A percentile compares a stretch with the other conserved stretches of the same genome.
Conservation (phyloP, 169 alveolate genomes). For the Plasmodium knowlesi region DNA sequence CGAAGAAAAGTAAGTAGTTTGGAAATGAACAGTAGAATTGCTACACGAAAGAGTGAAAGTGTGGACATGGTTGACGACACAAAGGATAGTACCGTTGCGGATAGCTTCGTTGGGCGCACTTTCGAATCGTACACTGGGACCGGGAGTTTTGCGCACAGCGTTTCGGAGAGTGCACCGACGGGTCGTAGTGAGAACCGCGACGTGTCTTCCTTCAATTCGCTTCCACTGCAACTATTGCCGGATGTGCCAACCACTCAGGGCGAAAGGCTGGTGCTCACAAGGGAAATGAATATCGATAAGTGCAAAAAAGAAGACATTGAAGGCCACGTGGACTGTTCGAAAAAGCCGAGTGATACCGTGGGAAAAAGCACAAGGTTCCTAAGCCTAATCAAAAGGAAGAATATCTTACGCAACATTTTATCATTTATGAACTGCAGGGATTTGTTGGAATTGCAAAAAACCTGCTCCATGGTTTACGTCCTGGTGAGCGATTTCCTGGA, state of each 20-base stretch:
- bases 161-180: neutral
- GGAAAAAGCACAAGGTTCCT: neutral
- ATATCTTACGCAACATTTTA: constrained; percentile 51
- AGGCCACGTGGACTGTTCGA: neutral
- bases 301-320: neutral
- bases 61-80: neutral
- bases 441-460: constrained; percentile 43
- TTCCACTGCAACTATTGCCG: neutral
- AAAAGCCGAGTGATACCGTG: neutral
- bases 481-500: constrained; percentile 62
- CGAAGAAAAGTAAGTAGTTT: neutral
- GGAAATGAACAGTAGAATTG: neutral
- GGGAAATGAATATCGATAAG: neutral
- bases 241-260: neutral
- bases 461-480: constrained; percentile 49
- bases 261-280: neutral
- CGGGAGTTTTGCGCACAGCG: neutral
- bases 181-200: neutral
- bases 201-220: constrained; percentile 1
- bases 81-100: neutral
- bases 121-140: neutral
- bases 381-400: constrained; percentile 30
- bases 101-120: neutral
- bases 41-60: neutral
- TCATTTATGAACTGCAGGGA: constrained; percentile 65